A percentile compares a stretch with the other conserved stretches of the same genome.
Conservation (phyloP, 371 early-diverging fungal species). For the Haplosporangium sp. region DNA sequence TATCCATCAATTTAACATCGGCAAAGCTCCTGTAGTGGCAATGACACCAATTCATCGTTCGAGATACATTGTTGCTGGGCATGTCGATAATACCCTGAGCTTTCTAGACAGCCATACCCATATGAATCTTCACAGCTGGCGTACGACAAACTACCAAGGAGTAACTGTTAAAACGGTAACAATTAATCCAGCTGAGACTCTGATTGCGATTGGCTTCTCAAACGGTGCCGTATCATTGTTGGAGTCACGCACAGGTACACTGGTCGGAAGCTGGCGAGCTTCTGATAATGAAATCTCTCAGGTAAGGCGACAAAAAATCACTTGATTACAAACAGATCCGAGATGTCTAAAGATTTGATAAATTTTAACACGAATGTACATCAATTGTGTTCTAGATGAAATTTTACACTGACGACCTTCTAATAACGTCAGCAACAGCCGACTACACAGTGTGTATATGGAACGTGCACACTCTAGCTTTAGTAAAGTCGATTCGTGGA, state of each 20-base stretch:
- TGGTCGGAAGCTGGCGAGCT: constrained; percentile 74
- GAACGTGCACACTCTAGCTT: constrained; percentile 65
- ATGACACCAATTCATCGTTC: constrained; percentile 69
- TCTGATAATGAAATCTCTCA: constrained; percentile 72
- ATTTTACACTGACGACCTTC: constrained; percentile 70
- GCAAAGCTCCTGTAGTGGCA: constrained; percentile 62
- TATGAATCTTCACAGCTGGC: constrained; percentile 47
- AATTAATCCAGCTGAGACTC: constrained; percentile 65
- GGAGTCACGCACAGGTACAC: constrained; percentile 71
- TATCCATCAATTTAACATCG: constrained; percentile 65
- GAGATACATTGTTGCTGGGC: constrained; percentile 67
- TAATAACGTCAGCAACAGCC: constrained; percentile 73
- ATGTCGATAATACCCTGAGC: constrained; percentile 43
- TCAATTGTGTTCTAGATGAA: constrained; percentile 58
- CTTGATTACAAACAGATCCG: too few relatives aligned
- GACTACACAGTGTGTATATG: constrained; percentile 75
- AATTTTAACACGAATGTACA: too few relatives aligned
- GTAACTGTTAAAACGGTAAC: constrained; percentile 30
- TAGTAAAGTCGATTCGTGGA: constrained; percentile 71
- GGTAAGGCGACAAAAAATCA: constrained; percentile 43
- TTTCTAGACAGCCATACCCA: constrained; percentile 53
- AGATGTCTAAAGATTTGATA: too few relatives aligned
- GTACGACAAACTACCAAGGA: constrained; percentile 33
- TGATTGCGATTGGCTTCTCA: constrained; percentile 71
- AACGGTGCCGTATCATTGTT: constrained; percentile 70